These are phyloP conservation scores for Globisporangium viniferum DNA, from an alignment of 352 stramenopile species.

Conservation along the genomic window DNA sequence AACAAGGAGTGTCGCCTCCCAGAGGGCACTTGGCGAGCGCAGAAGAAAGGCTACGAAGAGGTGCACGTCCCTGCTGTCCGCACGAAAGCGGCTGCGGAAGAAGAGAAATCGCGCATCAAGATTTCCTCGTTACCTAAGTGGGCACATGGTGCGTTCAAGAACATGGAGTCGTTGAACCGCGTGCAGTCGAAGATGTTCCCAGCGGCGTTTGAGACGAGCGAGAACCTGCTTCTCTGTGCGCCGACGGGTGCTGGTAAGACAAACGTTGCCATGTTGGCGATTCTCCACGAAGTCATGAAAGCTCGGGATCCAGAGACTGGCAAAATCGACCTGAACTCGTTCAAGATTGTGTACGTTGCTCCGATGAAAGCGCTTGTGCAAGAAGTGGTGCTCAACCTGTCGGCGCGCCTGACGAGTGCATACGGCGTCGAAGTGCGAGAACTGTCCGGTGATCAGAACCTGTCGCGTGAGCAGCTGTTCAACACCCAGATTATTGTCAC, in stretches of 20 bases:
- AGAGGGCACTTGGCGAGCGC: constrained; percentile 94
- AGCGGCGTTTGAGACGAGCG: constrained; percentile 88
- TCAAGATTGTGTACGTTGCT: constrained; percentile 99
- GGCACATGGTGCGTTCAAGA: constrained; percentile 94
- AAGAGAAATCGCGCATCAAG: constrained; percentile 79
- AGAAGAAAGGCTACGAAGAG: constrained; percentile 98
- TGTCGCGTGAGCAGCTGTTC: constrained; percentile 96
- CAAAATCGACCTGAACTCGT: constrained; percentile 92
- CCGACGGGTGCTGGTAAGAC: constrained; percentile 99
- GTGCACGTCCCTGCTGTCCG: constrained; percentile 98
- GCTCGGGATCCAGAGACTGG: constrained; percentile 75
- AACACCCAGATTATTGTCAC: constrained; percentile 99
- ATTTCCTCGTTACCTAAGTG: constrained; percentile 95
- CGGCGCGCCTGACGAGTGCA: constrained; percentile 84
- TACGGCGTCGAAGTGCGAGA: constrained; percentile 97
- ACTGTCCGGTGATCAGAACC: constrained; percentile 97
- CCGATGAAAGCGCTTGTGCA: constrained; percentile 99
- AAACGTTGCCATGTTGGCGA: constrained; percentile 98
- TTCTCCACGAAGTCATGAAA: constrained; percentile 98
- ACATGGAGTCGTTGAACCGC: constrained; percentile 98
- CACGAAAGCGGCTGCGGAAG: constrained; percentile 61
- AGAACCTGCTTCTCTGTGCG: constrained; percentile 99
- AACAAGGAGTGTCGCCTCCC: constrained; percentile 97
- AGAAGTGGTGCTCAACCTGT: constrained; percentile 98
- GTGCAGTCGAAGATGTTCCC: constrained; percentile 98